A percentile compares a stretch with the other conserved stretches of the same genome.
Conservation (phyloP, 1,284 basidiomycete species). For the Meripilus lineatus region DNA sequence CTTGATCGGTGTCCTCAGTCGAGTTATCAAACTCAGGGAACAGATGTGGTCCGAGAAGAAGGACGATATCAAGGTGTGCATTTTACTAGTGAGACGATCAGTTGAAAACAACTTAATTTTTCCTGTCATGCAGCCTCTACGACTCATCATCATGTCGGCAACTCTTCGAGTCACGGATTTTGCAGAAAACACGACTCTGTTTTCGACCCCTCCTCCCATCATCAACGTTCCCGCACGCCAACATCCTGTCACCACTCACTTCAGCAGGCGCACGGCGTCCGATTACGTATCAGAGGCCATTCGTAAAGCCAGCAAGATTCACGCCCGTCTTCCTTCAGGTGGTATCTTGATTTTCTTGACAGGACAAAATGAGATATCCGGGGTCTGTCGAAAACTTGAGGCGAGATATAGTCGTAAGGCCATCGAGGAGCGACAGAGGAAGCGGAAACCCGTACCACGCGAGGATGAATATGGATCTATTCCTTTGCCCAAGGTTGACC, state of each 20-base stretch:
- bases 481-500: constrained; percentile 30
- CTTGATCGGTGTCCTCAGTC: constrained; percentile 91
- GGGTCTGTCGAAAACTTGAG: constrained; percentile 69
- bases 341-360: constrained; percentile 76
- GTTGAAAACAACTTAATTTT: neutral
- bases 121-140: constrained; percentile 58
- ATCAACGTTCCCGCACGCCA: constrained; percentile 90
- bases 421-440: constrained; percentile 46
- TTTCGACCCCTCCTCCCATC: constrained; percentile 81
- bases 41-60: constrained; percentile 80
- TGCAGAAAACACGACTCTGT: constrained; percentile 81
- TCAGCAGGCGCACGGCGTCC: constrained; percentile 78
- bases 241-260: constrained; percentile 94
- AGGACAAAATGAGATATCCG: constrained; percentile 73
- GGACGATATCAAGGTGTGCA: constrained; percentile 54
- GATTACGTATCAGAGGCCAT: constrained; percentile 92
- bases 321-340: constrained; percentile 64
- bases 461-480: neutral
- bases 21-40: constrained; percentile 86
- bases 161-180: constrained; percentile 95
- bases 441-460: constrained; percentile 26
- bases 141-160: constrained; percentile 98
- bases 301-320: constrained; percentile 84
- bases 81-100: neutral
- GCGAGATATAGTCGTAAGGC: constrained; percentile 71